Evolutionary conservation across 2,329 filamentous ascomycete species (phyloP), one percentile per base, ranked within the genome.

Genomic region (Epichloe amarillans): DNA sequence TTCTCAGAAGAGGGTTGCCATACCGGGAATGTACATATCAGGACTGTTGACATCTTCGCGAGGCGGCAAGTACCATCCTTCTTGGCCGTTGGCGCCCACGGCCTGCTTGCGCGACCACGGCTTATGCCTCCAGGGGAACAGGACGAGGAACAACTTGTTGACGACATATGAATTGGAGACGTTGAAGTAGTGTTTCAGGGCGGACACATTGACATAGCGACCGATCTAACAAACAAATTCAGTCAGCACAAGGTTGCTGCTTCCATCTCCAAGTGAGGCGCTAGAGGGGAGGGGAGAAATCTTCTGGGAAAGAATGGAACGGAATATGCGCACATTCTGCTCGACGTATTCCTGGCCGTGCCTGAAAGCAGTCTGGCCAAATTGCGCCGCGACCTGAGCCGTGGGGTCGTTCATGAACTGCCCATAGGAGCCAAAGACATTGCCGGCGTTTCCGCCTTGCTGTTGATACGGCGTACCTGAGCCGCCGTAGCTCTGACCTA

Each of bases 131-230:
- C 93, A 98, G 50, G 93, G 93, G 69, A 97, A 95, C 54, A 98
- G 82, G 53, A 98, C 91, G 53, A 98, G 80, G 64, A 85, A 82
- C 53, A 98, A 77, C 71, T 98, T 98, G 71, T 84, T 88, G 64
- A 94, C 76, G 64, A 98, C 93, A 69, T 98, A 98, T 53, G 81
- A 86, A 75, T 98, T 98, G 58, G 90, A 94, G 56, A 98, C 93
- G 71, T 97, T 96, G 74, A 98, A 98, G 77, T 97, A 98, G 71
- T 96, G 93, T 70, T 98, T 98, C 43, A 98, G 77, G 17, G 88
- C 88, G 14, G 86, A 84, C 60, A 97, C 86, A 63, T 90, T 95
- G 69, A 98, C 83, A 70, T 91, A 96, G 67, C 77, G 75, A 57
- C 77, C 77, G 57, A 79, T 69, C 75, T 77, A 15, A 50, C 41